Percentiles rank a stretch among this genome's conserved stretches.
phyloP scores from a whole-genome alignment of 169 alveolate species.

The Blepharisma undulans region DNA sequence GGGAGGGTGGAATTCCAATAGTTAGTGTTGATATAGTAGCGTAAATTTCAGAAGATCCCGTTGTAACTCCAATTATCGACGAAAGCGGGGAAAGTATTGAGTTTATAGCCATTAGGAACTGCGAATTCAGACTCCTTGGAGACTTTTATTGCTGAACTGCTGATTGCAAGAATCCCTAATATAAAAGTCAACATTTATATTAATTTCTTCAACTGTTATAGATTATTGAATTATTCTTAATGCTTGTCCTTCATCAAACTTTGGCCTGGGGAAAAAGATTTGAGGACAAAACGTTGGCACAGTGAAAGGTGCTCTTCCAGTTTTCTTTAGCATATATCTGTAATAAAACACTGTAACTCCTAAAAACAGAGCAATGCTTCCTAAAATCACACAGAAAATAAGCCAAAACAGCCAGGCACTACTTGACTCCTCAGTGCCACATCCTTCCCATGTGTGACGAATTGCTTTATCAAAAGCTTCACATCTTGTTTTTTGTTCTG shows the following conservation, averaged over 20 bases:
- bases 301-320: not conserved
- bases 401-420: not conserved
- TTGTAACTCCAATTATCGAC: not conserved
- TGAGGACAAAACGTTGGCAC: slow-evolving; percentile 18
- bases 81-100: not conserved
- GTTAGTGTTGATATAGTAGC: not conserved
- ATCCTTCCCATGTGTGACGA: not conserved
- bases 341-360: not conserved
- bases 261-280: not conserved
- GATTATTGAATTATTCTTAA: slow-evolving; percentile 15
- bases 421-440: not conserved
- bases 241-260: not conserved
- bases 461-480: not conserved
- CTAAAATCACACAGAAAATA: not conserved
- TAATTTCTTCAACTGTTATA: not conserved
- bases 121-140: not conserved
- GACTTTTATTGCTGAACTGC: not conserved
- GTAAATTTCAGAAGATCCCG: not conserved
- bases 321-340: not conserved
- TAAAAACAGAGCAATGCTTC: not conserved
- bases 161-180: not conserved
- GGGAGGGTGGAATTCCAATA: not conserved
- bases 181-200: not conserved
- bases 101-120: not conserved
- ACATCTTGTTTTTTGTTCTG: not conserved